Evolutionary conservation across 176 grass and related monocot genomes (phyloP), one percentile per base, ranked within the genome.

Genomic region (Zea luxurians): DNA sequence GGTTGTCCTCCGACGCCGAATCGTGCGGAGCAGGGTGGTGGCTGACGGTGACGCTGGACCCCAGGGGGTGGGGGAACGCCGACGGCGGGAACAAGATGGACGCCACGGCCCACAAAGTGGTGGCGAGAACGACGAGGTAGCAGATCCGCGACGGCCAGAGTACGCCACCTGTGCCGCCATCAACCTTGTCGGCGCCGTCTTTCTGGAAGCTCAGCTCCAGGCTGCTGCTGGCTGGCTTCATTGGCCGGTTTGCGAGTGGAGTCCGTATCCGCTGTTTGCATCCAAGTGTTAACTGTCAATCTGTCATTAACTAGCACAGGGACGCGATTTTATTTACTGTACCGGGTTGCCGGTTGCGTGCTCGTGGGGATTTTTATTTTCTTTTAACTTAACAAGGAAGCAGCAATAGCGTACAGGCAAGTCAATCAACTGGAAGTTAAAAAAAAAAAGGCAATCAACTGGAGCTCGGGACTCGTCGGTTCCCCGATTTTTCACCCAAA

Each of bases 131-230:
- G 54, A 57, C 34, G 78, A 61, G 2, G 42, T 71, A 49, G 43
- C 41, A 81, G 37, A 40, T 18, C 55, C 67, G 78, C 10, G 67
- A 81, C 34, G 67, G 55, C 54, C 54, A 60, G 7, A 10, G 43
- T 3, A 71, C 27, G 42, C 21, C 78, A 7, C 52, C 13, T 52
- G n/a, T 8, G 63, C 17, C 65, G 38, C 41, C 78, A 4, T 81
- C 67, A 18, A 1, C 5, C 54, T 62, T 71, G 43, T 37, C 6
- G 55, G 54, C 27, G 78, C 50, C 78, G 27, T 48, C 34, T 6
- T 61, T 48, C 21, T 80, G 66, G 54, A 48, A 41, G 48, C 20
- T 21, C 1, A 21, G 2, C 11, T 6, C 35, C 9, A 78, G 5
- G 10, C 20, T 36, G 46, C 36, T 38, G 35, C 0, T 13, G 10